Conservation (phyloP, 352 stramenopile species). For the Globisporangium heterothallicum region DNA sequence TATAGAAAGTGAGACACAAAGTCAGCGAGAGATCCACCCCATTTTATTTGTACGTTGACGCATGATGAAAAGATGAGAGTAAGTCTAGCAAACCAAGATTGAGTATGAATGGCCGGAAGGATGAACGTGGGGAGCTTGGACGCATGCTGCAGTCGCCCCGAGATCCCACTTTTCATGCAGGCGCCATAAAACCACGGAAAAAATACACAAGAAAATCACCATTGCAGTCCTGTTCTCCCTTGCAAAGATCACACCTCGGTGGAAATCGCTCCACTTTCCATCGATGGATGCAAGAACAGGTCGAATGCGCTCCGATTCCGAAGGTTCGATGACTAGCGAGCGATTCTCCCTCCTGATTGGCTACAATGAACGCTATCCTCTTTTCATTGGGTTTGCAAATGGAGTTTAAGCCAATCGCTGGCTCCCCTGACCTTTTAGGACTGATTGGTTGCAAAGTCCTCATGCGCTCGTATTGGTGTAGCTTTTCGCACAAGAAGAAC, state of each 20-base stretch:
- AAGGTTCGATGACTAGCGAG: not conserved
- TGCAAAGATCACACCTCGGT: too few relatives aligned
- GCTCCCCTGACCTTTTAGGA: not conserved
- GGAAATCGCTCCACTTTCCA: too few relatives aligned
- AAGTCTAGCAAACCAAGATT: not conserved
- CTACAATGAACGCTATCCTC: not conserved
- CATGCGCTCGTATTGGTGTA: not conserved
- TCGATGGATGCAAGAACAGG: too few relatives aligned
- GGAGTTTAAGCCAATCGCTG: not conserved
- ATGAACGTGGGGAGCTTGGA: too few relatives aligned
- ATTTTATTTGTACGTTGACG: constrained; percentile 11
- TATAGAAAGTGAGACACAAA: constrained; percentile 6
- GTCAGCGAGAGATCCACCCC: not conserved
- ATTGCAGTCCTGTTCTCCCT: too few relatives aligned
- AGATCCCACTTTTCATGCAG: too few relatives aligned
- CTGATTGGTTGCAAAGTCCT: constrained; percentile 16
- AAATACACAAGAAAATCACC: too few relatives aligned
- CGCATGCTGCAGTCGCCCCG: too few relatives aligned
- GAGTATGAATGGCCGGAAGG: constrained; percentile 2
- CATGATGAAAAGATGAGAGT: not conserved
- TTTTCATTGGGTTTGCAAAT: not conserved
- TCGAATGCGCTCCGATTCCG: not conserved
- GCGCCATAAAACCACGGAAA: too few relatives aligned
- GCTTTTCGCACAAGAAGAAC: constrained; percentile 9
- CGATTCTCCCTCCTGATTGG: not conserved